phyloP scores from a whole-genome alignment of 257 asterid genomes.

The Agastache rugosa region DNA sequence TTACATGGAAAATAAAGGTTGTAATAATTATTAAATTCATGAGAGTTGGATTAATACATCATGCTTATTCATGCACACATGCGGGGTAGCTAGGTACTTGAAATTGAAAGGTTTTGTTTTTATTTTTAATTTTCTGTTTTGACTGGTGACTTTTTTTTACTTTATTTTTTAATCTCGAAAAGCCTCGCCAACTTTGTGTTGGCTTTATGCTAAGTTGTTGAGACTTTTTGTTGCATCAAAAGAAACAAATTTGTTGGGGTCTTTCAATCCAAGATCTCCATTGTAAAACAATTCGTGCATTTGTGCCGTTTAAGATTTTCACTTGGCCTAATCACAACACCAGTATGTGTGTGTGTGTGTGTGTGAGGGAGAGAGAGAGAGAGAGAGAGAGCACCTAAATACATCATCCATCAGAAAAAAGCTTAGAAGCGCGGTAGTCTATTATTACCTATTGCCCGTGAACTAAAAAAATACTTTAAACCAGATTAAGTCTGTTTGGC shows the following conservation, averaged over 20 bases:
- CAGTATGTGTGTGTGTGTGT: too few species aligned
- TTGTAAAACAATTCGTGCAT: background rate
- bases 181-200: slow-evolving; percentile 50
- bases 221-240: slow-evolving; percentile 60
- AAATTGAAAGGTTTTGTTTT: background rate
- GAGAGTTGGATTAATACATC: slow-evolving; percentile 7
- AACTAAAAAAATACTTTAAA: background rate
- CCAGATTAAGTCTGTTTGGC: too few species aligned
- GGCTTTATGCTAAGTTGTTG: slow-evolving; percentile 45
- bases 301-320: slow-evolving; percentile 37
- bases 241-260: slow-evolving; percentile 59
- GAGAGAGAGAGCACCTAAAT: too few species aligned
- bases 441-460: background rate
- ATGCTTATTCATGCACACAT: slow-evolving; percentile 45
- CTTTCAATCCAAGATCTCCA: slow-evolving; percentile 38
- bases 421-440: background rate
- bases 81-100: slow-evolving; percentile 38
- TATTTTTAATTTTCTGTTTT: slow-evolving; percentile 17
- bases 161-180: slow-evolving; percentile 12
- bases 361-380: too few species aligned
- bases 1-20: background rate
- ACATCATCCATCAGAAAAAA: background rate
- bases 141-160: slow-evolving; percentile 43
- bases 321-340: slow-evolving; percentile 12
- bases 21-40: background rate